Evolutionary conservation across 2,329 filamentous ascomycete species (phyloP), one percentile per base, ranked within the genome.

Genomic region (Tolypocladium capitatum): DNA sequence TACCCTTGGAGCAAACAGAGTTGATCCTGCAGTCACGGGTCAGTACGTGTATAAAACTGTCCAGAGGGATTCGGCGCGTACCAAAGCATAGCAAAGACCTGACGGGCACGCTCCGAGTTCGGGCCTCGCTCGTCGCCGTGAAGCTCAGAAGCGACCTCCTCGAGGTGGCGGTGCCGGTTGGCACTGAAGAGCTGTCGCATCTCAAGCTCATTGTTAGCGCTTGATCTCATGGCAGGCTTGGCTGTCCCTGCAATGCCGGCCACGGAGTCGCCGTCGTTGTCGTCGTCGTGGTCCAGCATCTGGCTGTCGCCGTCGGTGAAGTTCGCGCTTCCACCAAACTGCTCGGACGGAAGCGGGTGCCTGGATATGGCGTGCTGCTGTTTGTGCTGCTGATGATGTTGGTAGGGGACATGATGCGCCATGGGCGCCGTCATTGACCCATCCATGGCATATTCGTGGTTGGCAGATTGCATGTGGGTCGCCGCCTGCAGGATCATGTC

Each of bases 51-150:
- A 13, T 4, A 10, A 7, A 42, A 9, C 5, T 28, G 38, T 9
- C 3, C 16, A 18, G 34, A 5, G 24, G 9, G 24, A 13, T 6
- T 49, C 41, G n/a, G 10, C 44, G 66, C 80, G 58, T 74, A 90
- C 86, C 86, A 94, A 45, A 91, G 73, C 85, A 94, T 91, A 21
- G 86, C 86, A 67, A 92, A 92, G 9, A 92, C 78, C 62, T 92
- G 87, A 51, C 88, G 84, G 24, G 84, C 84, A 57, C 88, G 80
- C 65, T 94, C 86, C 1, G 86, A 86, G 61, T 87, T 85, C 13
- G 86, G 84, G 0, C 85, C 86, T 46, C 84, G 75, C 60, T 91
- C 86, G 55, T 87, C 88, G 41, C 83, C 82, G 54, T 88, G 84
- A 27, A 90, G 75, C 63, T 90, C 84, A 32, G 75, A 72, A 3